These are phyloP conservation scores for Eucalyptus rudis DNA, from an alignment of 345 rosid genomes.

Conservation along the genomic window DNA sequence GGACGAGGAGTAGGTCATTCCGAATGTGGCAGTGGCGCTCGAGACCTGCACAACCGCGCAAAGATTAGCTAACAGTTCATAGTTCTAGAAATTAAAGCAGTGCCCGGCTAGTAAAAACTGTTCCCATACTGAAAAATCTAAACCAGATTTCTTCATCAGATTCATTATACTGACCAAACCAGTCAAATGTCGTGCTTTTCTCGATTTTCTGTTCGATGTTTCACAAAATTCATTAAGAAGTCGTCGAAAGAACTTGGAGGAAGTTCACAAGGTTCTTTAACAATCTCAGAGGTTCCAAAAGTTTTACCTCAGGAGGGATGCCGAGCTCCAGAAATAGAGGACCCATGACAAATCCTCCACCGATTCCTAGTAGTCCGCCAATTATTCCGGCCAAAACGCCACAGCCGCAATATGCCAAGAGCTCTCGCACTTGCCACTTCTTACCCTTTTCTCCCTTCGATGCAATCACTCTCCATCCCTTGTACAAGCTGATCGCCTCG, in stretches of 20 bases:
- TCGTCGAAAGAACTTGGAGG: background rate
- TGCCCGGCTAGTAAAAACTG: background rate
- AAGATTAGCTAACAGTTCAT: background rate
- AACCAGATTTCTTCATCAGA: background rate
- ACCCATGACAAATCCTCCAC: conserved; percentile 30
- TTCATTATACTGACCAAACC: background rate
- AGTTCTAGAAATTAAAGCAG: background rate
- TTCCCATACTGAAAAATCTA: background rate
- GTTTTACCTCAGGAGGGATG: conserved; percentile 19
- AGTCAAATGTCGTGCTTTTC: background rate
- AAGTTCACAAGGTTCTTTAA: background rate
- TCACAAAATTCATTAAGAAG: background rate
- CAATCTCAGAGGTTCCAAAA: background rate
- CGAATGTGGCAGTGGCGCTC: conserved; percentile 3
- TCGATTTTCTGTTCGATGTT: background rate
- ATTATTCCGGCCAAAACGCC: conserved; percentile 16
- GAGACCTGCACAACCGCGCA: background rate
- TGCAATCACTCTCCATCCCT: conserved; percentile 13
- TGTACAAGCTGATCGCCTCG: conserved; percentile 18
- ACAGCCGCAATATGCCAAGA: background rate
- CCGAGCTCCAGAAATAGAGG: conserved; percentile 32
- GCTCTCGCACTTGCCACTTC: background rate
- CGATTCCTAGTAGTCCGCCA: conserved; percentile 28
- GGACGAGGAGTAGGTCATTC: conserved; percentile 7
- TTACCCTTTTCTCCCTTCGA: conserved; percentile 11